phyloP scores from a whole-genome alignment of 495 filamentous ascomycete species.

The Amphirosellinia nigrospora region DNA sequence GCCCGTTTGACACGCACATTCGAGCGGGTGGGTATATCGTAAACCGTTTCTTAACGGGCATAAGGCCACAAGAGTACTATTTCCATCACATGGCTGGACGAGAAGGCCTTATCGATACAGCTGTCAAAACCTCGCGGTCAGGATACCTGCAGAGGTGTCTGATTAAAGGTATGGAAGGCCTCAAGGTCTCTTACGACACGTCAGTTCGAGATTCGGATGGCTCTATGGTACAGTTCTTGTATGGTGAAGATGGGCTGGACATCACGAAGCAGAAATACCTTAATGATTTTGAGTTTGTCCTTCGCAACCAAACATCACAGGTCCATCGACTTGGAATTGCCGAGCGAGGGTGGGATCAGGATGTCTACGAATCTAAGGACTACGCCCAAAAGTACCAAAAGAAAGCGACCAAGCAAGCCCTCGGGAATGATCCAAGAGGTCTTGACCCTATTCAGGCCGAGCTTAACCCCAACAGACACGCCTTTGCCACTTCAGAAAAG shows the following conservation, averaged over 20 bases:
- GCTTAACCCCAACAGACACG: constrained; percentile 75
- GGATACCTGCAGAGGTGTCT: constrained; percentile 97
- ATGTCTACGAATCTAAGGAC: constrained; percentile 58
- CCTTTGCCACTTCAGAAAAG: constrained; percentile 87
- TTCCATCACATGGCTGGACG: constrained; percentile 99
- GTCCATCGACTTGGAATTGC: constrained; percentile 46
- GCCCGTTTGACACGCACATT: constrained; percentile 85
- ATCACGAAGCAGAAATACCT: constrained; percentile 94
- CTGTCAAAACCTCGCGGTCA: constrained; percentile 96
- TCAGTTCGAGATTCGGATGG: constrained; percentile 95
- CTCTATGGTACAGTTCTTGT: constrained; percentile 91
- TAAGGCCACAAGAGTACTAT: constrained; percentile 97
- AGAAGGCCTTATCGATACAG: constrained; percentile 98
- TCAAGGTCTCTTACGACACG: constrained; percentile 89
- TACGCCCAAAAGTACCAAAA: constrained; percentile 80
- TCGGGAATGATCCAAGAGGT: constrained; percentile 67
- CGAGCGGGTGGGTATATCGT: constrained; percentile 94
- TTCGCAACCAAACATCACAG: constrained; percentile 70
- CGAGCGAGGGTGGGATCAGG: constrained; percentile 48
- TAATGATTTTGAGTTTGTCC: constrained; percentile 86
- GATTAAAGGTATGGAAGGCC: constrained; percentile 98
- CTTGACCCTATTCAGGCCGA: constrained; percentile 78
- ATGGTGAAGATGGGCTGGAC: constrained; percentile 95
- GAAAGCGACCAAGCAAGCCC: constrained; percentile 73
- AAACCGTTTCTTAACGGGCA: constrained; percentile 96